Base-by-base conservation (phyloP, 805 yeast species). In the Saturnispora diversa region DNA sequence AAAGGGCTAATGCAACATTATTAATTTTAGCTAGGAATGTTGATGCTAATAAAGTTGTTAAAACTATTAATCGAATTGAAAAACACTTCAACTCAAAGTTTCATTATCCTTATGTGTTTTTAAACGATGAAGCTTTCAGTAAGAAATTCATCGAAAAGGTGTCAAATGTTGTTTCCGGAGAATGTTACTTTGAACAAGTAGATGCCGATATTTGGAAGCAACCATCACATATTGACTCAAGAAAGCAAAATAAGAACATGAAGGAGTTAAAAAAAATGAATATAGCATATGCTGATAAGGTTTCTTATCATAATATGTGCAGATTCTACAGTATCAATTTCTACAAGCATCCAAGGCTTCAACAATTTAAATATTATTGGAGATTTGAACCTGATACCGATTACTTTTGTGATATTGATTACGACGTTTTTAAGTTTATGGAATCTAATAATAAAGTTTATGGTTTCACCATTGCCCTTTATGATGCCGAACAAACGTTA, bases 271-370 rank as follows among this genome's bases (percentile, higher is more conserved):
- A 44, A 4, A 21, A 39, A 1, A 53, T 60, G 43, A 69, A 64
- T 11, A 65, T 70, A 54, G 81, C 77, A 4, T 81, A 82, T 54
- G 84, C 87, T 2, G 65, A 65, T 16, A 65, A 63, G 58, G 58
- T 55, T 16, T 78, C 87, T 0, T 84, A 84, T 51, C 94, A 83
- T 52, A 80, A 82, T 52, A 84, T 84, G 94, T 84, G 94, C 56
- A 69, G 94, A 20, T 84, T 79, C 59, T 82, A 83, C 56, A 75
- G 81, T 37, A 75, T 74, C 10, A 62, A 61, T 43, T 81, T 84
- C 52, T 81, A 70, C 54, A 68, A 80, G 37, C 73, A 80, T 46
- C 83, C 83, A 10, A 69, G 73, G 42, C 56, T 84, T 54, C 63
- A 68, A 44, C 65, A 82, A 44, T 80, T 69, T 60, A 70, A 67